Conservation (phyloP, 2,329 filamentous ascomycete genomes). For the Whalleya microplaca region DNA sequence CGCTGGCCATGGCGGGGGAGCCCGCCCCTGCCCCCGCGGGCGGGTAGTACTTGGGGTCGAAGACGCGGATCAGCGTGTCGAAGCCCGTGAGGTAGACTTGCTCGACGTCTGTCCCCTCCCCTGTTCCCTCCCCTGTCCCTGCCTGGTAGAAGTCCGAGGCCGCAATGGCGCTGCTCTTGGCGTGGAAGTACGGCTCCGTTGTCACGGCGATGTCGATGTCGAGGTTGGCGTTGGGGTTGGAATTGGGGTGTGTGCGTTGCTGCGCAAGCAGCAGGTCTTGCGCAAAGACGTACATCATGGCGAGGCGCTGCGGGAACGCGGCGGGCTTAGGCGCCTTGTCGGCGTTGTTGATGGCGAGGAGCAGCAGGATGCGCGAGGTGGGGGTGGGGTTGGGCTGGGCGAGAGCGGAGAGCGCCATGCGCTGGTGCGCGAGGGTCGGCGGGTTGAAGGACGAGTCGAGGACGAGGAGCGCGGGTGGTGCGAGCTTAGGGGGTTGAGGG, state of each 20-base stretch:
- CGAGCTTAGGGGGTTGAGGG: constrained; percentile 27
- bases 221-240: constrained; percentile 23
- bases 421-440: constrained; percentile 63
- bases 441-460: constrained; percentile 73
- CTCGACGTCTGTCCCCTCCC: constrained; percentile 38
- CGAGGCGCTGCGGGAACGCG: constrained; percentile 66
- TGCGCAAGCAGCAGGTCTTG: constrained; percentile 50
- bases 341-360: constrained; percentile 67
- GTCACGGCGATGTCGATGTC: constrained; percentile 70
- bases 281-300: constrained; percentile 73
- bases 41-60: constrained; percentile 75
- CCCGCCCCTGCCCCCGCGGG: no score
- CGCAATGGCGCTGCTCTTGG: constrained; percentile 67
- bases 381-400: constrained; percentile 8
- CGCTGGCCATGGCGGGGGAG: constrained; percentile 48
- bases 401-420: constrained; percentile 56
- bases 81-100: constrained; percentile 76
- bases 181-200: constrained; percentile 72
- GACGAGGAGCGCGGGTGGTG: constrained; percentile 51
- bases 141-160: constrained; percentile 45
- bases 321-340: constrained; percentile 71
- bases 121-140: constrained; percentile 4
- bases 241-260: not conserved
- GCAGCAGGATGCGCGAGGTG: constrained; percentile 53
- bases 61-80: constrained; percentile 75